Percentiles rank a stretch among this genome's conserved stretches.
These are phyloP conservation scores for Plantago coronopus DNA, from an alignment of 305 asterid species.

Conservation along the genomic window DNA sequence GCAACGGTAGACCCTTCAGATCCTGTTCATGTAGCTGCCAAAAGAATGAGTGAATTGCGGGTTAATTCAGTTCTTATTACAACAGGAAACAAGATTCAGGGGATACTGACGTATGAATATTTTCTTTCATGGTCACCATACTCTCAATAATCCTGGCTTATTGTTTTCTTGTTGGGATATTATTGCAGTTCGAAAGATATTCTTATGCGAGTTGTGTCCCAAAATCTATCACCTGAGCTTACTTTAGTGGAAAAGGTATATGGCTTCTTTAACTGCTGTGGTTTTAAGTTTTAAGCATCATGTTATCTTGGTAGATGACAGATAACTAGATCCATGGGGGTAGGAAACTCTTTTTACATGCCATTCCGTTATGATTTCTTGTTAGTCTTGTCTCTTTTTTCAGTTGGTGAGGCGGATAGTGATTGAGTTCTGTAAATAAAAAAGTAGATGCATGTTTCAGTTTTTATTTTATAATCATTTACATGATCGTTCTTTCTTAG, in stretches of 20 bases:
- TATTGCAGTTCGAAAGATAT: conserved; percentile 78
- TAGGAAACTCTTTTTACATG: no score
- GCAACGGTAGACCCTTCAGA: conserved; percentile 71
- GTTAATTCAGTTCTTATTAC: conserved; percentile 71
- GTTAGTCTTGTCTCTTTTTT: no score
- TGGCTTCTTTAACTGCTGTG: conserved; percentile 18
- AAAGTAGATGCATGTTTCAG: neutral
- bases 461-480: neutral
- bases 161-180: conserved; percentile 27
- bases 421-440: no score
- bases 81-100: conserved; percentile 68
- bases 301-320: neutral
- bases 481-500: conserved; percentile 14
- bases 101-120: conserved; percentile 75
- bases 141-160: conserved; percentile 18
- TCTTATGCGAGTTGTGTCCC: conserved; percentile 89
- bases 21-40: conserved; percentile 82
- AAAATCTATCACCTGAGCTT: conserved; percentile 80
- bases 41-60: conserved; percentile 80
- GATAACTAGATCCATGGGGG: no score
- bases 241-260: conserved; percentile 81
- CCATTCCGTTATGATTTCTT: no score
- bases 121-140: conserved; percentile 10
- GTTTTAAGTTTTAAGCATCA: conserved; percentile 12
- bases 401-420: no score